phyloP scores from a whole-genome alignment of 2,329 filamentous ascomycete species.

The Fusarium tanahbumbuense region DNA sequence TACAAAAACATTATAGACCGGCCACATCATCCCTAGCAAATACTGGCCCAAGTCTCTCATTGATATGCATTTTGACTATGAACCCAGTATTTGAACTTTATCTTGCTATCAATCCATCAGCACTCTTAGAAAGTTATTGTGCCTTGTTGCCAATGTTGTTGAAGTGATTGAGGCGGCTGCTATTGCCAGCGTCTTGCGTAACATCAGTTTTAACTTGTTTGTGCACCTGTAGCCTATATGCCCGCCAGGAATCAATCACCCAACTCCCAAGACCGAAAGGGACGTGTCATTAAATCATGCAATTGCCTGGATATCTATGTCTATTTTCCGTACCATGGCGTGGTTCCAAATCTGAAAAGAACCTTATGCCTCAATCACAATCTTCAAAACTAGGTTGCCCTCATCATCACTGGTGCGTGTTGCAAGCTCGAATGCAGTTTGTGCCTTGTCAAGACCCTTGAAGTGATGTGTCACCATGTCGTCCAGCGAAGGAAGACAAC shows the following conservation, averaged over 20 bases:
- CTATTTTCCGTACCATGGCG: constrained; percentile 34
- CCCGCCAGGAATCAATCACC: neutral
- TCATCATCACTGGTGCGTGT: constrained; percentile 74
- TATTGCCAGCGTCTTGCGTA: neutral
- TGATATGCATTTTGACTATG: neutral
- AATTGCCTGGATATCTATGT: constrained; percentile 33
- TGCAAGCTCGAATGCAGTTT: constrained; percentile 76
- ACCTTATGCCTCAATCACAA: constrained; percentile 68
- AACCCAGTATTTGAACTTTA: neutral
- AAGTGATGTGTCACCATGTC: constrained; percentile 80
- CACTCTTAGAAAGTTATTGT: neutral
- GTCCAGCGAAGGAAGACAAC: constrained; percentile 70
- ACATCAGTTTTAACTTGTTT: neutral
- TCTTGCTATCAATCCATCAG: neutral
- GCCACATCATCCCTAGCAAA: neutral
- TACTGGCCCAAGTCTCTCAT: neutral
- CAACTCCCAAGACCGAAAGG: neutral
- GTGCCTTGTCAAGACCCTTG: constrained; percentile 70
- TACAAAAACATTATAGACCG: constrained; percentile 10
- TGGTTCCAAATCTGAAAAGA: neutral
- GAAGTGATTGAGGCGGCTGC: neutral
- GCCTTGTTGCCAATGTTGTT: neutral
- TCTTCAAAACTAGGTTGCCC: constrained; percentile 78
- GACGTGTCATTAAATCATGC: neutral
- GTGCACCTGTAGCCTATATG: neutral